Percentiles rank a stretch among this genome's conserved stretches.
These are phyloP conservation scores for Coemansia sp. DNA, from an alignment of 192 early-diverging fungal genomes.

Conservation along the genomic window DNA sequence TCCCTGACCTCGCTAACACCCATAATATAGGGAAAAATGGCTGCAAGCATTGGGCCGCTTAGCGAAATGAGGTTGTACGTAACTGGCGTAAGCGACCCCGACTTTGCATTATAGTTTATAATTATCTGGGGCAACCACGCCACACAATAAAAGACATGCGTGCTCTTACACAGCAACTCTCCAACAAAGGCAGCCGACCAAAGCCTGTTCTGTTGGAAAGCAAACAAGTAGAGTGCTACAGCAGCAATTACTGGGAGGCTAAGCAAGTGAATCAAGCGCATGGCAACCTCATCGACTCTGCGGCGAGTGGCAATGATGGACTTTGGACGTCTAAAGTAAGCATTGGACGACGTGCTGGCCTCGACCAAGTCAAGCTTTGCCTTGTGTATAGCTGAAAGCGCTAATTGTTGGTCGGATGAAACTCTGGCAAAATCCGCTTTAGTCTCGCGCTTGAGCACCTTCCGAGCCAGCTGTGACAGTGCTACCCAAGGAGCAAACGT, in stretches of 20 bases:
- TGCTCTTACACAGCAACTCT: neutral
- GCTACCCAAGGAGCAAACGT: neutral
- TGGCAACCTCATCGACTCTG: conserved; percentile 1
- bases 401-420: neutral
- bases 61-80: neutral
- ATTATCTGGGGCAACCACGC: conserved; percentile 12
- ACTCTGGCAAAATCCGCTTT: no score
- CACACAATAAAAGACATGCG: neutral
- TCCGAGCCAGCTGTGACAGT: neutral
- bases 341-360: neutral
- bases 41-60: neutral
- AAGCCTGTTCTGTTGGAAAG: neutral
- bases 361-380: neutral
- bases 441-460: neutral
- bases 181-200: neutral
- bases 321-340: neutral
- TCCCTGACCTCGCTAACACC: neutral
- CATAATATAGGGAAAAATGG: neutral
- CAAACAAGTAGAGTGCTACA: neutral
- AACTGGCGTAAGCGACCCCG: neutral
- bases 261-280: conserved; percentile 5
- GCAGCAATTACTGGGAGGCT: neutral
- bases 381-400: neutral
- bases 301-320: neutral
- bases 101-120: neutral